Conservation (phyloP, 768 basidiomycete genomes). For the Amanita subjunquillea region DNA sequence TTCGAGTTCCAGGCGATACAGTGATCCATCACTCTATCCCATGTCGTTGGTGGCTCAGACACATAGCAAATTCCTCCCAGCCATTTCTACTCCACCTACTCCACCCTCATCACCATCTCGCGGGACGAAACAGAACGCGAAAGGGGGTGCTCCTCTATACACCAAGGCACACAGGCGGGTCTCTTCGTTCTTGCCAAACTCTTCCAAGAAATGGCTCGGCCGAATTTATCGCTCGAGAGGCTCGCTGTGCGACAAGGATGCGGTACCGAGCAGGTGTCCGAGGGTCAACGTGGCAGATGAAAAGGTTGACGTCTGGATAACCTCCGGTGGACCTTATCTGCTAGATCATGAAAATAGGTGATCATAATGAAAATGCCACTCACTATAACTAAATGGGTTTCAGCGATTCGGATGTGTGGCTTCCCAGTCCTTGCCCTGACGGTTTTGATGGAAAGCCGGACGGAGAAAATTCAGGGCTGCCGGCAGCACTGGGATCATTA, state of each 20-base stretch:
- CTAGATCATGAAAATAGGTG: constrained; percentile 17
- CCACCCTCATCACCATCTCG: not conserved
- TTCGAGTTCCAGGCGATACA: not conserved
- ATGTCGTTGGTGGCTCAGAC: not conserved
- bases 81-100: not conserved
- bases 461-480: not conserved
- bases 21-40: constrained; percentile 5
- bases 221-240: not conserved
- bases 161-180: not conserved
- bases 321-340: constrained; percentile 19
- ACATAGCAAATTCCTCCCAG: not conserved
- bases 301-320: constrained; percentile 21
- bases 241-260: not conserved
- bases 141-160: not conserved
- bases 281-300: not conserved
- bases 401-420: not conserved
- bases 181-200: not conserved
- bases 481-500: not conserved
- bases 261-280: not conserved
- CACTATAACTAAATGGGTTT: not conserved
- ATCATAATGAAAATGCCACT: not conserved
- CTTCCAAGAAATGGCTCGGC: not conserved
- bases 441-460: not conserved
- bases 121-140: not conserved
- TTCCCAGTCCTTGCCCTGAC: not conserved